Percentiles rank a stretch among this genome's conserved stretches.
Conservation (phyloP, 176 grass and related monocot species). For the Puccinellia tenuiflora region DNA sequence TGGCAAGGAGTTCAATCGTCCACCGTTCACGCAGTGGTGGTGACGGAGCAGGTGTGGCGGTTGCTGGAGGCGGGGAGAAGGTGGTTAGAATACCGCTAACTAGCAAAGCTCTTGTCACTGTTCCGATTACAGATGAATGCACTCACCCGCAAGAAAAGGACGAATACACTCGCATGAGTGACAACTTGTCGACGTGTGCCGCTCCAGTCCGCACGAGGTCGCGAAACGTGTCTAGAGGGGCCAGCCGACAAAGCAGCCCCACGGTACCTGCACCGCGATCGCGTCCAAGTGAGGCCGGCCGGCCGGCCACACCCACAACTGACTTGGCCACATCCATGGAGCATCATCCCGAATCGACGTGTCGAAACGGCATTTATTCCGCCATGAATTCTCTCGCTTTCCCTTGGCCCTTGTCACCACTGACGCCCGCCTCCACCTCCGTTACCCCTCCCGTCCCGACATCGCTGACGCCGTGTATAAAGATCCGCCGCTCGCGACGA, state of each 20-base stretch:
- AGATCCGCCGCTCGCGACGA: neutral
- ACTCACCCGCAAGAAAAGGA: neutral
- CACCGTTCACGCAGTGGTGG: too few relatives aligned
- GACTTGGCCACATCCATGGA: neutral
- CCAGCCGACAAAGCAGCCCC: neutral
- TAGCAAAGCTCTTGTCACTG: too few relatives aligned
- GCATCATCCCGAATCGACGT: neutral
- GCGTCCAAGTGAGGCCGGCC: conserved; percentile 26
- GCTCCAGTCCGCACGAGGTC: neutral
- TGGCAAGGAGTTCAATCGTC: too few relatives aligned
- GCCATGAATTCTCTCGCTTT: conserved; percentile 29
- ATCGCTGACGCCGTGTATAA: conserved; percentile 18
- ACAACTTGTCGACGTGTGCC: neutral
- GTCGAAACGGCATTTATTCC: neutral
- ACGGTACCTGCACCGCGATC: neutral
- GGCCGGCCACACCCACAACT: too few relatives aligned
- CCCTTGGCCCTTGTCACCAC: conserved; percentile 12
- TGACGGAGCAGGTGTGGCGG: too few relatives aligned
- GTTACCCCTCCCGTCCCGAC: neutral
- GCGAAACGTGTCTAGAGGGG: neutral
- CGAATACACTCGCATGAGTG: neutral
- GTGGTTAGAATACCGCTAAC: too few relatives aligned
- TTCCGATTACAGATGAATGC: neutral
- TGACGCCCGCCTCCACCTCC: conserved; percentile 28
- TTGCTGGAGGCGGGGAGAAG: too few relatives aligned